Evolutionary conservation across 768 basidiomycete species (phyloP).

Genomic region (Pulveroboletus ravenelii): DNA sequence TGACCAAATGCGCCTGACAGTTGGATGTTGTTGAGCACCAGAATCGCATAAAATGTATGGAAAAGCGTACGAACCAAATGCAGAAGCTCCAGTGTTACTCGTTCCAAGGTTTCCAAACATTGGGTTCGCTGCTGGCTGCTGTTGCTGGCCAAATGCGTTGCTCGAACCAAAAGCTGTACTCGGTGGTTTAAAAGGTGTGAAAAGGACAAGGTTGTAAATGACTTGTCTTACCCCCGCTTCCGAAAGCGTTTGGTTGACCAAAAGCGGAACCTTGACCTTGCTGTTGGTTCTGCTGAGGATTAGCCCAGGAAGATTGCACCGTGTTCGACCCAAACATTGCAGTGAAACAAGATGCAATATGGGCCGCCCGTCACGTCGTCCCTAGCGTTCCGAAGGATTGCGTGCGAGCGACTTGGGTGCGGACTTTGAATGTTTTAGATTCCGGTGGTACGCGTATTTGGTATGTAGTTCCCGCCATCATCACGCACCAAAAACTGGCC

Average conservation of each 20-base stretch:
- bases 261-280: constrained; percentile 54
- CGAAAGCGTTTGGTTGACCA: constrained; percentile 67
- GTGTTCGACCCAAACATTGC: constrained; percentile 57
- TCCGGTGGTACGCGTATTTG: constrained; percentile 21
- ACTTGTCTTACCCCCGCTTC: constrained; percentile 41
- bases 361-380: constrained; percentile 29
- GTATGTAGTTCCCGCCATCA: constrained; percentile 23
- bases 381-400: constrained; percentile 13
- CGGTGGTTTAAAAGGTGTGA: constrained; percentile 19
- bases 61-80: constrained; percentile 32
- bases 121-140: constrained; percentile 66
- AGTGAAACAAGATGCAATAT: constrained; percentile 11
- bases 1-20: constrained; percentile 37
- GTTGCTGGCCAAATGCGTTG: constrained; percentile 61
- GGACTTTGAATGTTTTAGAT: constrained; percentile 11
- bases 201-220: constrained; percentile 27
- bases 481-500: constrained; percentile 10
- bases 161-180: constrained; percentile 50
- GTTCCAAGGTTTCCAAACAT: constrained; percentile 69
- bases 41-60: neutral
- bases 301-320: constrained; percentile 64
- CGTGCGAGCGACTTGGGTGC: constrained; percentile 14
- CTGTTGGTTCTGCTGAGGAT: constrained; percentile 60
- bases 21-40: constrained; percentile 5
- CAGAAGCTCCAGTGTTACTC: constrained; percentile 30